Evolutionary conservation across 2,329 filamentous ascomycete species (phyloP), one percentile per base, ranked within the genome.

Genomic region (Pseudogymnoascus sp.): DNA sequence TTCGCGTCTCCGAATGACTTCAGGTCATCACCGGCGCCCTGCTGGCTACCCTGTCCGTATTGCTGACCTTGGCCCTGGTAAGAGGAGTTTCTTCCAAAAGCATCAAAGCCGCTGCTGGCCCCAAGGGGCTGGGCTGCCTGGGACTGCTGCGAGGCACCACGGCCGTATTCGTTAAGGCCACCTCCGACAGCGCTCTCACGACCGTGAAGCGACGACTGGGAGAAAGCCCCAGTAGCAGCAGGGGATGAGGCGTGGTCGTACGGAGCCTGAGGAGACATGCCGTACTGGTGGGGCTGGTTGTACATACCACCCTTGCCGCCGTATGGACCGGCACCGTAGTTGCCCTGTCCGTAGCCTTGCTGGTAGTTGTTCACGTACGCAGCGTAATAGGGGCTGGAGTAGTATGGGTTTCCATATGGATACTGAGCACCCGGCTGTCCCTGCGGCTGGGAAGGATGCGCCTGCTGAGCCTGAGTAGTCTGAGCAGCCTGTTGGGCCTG

Each of bases 351-450:
- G 67, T 76, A 75, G 40, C 66, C 63, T 19, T 70, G 67, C 40
- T 82, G 81, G 69, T 79, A 78, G 65, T 80, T 77, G 65, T 81
- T 83, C 76, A 81, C 78, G 70, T 87, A 88, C 64, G 83, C 79
- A 65, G 82, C 78, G 69, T 88, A 88, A 73, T 86, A 87, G 1
- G 84, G 84, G 74, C 81, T 86, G 68, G 77, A 78, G 70, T 82
- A 87, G 75, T 88, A 88, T 1, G 83, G 83, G 69, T 85, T 83
- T 69, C 74, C 79, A 70, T 80, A 80, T 42, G 80, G 78, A 70
- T 83, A 84, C 61, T 75, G 75, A 66, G 78, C 73, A 42, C 69
- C 72, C 35, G 64, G 73, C 64, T 72, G 69, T 69, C 71, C 77
- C 69, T 82, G 80, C 46, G 77, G 79, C 66, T 77, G 77, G 70